Conservation (phyloP, 306 rosid genomes). For the Rosa chinensis region DNA sequence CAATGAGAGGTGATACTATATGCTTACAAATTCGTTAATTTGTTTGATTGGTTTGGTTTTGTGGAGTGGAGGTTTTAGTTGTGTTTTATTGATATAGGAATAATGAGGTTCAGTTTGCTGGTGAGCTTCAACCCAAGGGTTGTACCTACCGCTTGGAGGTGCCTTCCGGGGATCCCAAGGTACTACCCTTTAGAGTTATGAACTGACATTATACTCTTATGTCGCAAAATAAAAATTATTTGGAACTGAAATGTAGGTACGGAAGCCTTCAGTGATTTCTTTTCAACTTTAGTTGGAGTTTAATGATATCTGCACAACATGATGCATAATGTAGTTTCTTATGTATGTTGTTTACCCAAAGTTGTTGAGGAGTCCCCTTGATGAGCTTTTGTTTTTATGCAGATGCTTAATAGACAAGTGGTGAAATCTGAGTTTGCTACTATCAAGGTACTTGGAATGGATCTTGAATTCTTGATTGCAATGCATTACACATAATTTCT, state of each 20-base stretch:
- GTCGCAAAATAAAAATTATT: too few relatives aligned
- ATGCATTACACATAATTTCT: neutral
- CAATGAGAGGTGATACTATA: constrained; percentile 69
- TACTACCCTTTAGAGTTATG: constrained; percentile 25
- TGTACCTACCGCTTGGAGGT: constrained; percentile 68
- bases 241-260: too few relatives aligned
- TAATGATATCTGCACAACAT: neutral
- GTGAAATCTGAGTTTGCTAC: constrained; percentile 95
- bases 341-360: neutral
- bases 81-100: constrained; percentile 47
- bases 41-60: neutral
- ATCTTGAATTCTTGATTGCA: neutral
- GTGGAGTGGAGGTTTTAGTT: constrained; percentile 3
- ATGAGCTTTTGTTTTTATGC: constrained; percentile 35
- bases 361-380: neutral
- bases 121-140: constrained; percentile 88
- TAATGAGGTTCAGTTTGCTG: constrained; percentile 98
- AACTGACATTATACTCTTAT: neutral
- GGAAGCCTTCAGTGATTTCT: neutral
- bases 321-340: neutral
- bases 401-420: constrained; percentile 91
- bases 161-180: constrained; percentile 67
- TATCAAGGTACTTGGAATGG: constrained; percentile 58
- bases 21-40: neutral
- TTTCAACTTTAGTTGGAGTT: neutral